Conservation (phyloP, 768 basidiomycete species). For the Strobilomyces confusus region DNA sequence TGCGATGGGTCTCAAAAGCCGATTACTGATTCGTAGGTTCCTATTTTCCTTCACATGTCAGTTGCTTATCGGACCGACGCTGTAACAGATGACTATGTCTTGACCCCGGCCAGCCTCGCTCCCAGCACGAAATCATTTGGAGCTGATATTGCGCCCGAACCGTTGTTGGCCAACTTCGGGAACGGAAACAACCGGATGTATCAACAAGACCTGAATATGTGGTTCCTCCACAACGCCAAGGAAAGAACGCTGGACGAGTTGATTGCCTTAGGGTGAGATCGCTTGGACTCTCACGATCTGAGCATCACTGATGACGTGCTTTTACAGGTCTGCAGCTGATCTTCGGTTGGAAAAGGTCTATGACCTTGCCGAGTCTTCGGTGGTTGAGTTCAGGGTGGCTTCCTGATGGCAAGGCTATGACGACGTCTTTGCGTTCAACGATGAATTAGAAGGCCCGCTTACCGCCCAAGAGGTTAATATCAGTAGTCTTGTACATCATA, state of each 20-base stretch:
- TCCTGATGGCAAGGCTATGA: constrained; percentile 1
- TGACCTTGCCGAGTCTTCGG: constrained; percentile 25
- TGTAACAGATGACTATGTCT: constrained; percentile 21
- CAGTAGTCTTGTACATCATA: not conserved
- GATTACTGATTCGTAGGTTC: constrained; percentile 32
- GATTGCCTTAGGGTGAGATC: constrained; percentile 32
- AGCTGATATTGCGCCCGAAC: constrained; percentile 37
- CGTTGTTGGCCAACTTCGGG: constrained; percentile 47
- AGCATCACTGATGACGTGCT: not conserved
- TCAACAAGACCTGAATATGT: constrained; percentile 46
- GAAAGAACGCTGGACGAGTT: constrained; percentile 43
- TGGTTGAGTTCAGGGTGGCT: constrained; percentile 23
- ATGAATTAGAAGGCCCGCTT: not conserved
- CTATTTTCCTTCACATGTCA: no score
- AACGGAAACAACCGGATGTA: constrained; percentile 39
- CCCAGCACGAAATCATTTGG: constrained; percentile 3
- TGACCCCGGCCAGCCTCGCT: constrained; percentile 12
- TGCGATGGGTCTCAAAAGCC: constrained; percentile 29
- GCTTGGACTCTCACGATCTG: not conserved
- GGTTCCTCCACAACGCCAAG: constrained; percentile 37
- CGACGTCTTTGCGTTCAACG: not conserved
- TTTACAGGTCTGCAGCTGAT: constrained; percentile 15
- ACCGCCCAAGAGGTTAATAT: not conserved
- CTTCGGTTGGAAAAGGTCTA: constrained; percentile 24
- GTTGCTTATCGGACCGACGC: not conserved